phyloP scores from a whole-genome alignment of 768 basidiomycete species.

The Boletus reticuloceps region DNA sequence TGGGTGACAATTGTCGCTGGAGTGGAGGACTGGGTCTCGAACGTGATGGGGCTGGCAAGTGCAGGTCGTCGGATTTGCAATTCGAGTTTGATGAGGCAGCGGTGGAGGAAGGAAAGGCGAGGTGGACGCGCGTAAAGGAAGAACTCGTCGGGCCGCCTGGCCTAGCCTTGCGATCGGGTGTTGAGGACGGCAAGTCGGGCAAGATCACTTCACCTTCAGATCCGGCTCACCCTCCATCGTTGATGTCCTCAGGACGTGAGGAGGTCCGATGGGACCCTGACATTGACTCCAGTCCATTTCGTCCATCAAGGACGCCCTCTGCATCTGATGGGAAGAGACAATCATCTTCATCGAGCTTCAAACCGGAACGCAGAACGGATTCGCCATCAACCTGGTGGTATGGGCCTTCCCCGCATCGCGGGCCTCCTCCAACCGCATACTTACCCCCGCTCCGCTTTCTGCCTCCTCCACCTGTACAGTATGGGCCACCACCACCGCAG shows the following conservation, averaged over 20 bases:
- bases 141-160: conserved; percentile 23
- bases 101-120: conserved; percentile 24
- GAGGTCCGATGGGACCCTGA: conserved; percentile 18
- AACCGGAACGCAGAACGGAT: conserved; percentile 8
- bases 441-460: conserved; percentile 10
- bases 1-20: not conserved
- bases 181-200: not conserved
- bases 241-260: not conserved
- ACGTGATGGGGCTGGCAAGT: not conserved
- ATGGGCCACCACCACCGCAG: conserved; percentile 12
- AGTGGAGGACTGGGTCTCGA: not conserved
- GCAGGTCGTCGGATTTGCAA: conserved; percentile 1
- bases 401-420: conserved; percentile 7
- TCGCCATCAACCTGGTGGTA: conserved; percentile 8
- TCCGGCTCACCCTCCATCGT: not conserved
- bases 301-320: not conserved
- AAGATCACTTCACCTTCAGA: not conserved
- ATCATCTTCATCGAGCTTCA: not conserved
- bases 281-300: not conserved
- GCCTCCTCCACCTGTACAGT: conserved; percentile 10
- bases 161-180: conserved; percentile 1
- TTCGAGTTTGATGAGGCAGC: conserved; percentile 16
- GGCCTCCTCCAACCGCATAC: not conserved
- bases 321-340: not conserved
- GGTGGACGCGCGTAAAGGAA: conserved; percentile 17